Base-by-base conservation (phyloP, 2,329 filamentous ascomycete genomes). In the Aspergillus persii region DNA sequence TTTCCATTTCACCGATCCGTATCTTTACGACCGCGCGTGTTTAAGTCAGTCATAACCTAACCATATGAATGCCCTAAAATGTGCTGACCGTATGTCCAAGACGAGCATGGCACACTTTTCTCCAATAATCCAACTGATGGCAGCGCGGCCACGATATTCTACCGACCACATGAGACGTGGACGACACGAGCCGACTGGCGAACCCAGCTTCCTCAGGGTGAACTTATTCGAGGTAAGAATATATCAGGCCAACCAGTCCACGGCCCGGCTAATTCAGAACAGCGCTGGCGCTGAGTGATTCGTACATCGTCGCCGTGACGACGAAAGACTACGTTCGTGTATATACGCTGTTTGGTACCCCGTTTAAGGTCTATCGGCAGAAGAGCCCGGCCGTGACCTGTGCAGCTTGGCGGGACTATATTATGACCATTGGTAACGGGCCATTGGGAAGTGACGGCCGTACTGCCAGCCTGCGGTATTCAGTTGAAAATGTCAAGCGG, bases 1-100 rank as follows among this genome's bases (percentile, higher is more conserved):
- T 74, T 97, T 97, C 69, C 95, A 98, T 78, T 98, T 99, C 74
- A 98, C 93, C 11, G 95, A 99, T 72, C 94, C 92, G 0, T 97
- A 92, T 72, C 83, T 92, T 3, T 98, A 98, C 76, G 95, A 99
- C 77, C 97, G 96, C 76, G 94, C 95, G 23, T 98, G 94, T 69
- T 81, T 99, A 6, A 91, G 80, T 79, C 58, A 88, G 76, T 75
- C 56, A 50, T 26, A 56, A 51, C 7, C 5, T 29, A 56, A 52
- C 8, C 6, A 8, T 5, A 6, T 30, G 7, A 9, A 23, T 23
- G 11, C 18, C 48, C 7, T 27, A 8, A 46, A 46, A n/a, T 50
- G 56, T 52, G 49, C 69, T 77, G 57, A 77, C 56, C 1, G 39
- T 6, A 7, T 52, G 12, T 7, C 4, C 3, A 61, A 81, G 79